phyloP scores from a whole-genome alignment of 768 basidiomycete species.

The Pluteus cervinus region DNA sequence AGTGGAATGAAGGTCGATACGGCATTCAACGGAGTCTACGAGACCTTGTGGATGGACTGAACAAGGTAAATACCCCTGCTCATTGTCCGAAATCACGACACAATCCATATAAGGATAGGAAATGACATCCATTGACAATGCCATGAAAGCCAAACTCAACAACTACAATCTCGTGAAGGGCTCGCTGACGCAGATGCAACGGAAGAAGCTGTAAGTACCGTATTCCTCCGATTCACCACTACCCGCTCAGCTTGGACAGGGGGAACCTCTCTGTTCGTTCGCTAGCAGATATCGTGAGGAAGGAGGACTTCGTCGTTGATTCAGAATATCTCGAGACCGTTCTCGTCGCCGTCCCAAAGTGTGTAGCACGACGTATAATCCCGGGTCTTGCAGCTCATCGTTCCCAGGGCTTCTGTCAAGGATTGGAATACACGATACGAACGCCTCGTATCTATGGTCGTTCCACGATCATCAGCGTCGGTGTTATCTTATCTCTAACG shows the following conservation, averaged over 20 bases:
- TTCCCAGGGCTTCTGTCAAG: constrained; percentile 63
- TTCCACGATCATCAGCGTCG: constrained; percentile 86
- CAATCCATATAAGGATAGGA: constrained; percentile 47
- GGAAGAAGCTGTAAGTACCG: constrained; percentile 79
- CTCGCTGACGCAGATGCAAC: constrained; percentile 82
- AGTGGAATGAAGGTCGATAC: constrained; percentile 93
- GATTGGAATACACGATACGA: constrained; percentile 92
- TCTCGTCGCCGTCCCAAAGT: constrained; percentile 94
- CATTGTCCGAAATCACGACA: constrained; percentile 2
- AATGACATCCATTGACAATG: constrained; percentile 90
- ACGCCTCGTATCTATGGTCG: constrained; percentile 81
- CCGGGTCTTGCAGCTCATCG: background rate
- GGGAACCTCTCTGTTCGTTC: constrained; percentile 94
- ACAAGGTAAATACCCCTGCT: constrained; percentile 52
- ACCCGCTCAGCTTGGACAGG: constrained; percentile 32
- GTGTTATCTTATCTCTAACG: constrained; percentile 18
- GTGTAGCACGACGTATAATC: constrained; percentile 20
- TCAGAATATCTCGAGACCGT: constrained; percentile 94
- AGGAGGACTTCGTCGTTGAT: constrained; percentile 76
- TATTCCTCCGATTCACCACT: background rate
- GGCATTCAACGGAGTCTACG: constrained; percentile 73
- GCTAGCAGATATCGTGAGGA: constrained; percentile 76
- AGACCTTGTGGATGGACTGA: constrained; percentile 81
- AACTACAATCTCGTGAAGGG: constrained; percentile 95
- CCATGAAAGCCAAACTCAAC: constrained; percentile 87